A percentile compares a stretch with the other conserved stretches of the same genome.
Conservation (phyloP, 2,329 filamentous ascomycete species). For the Lithohypha guttulata region DNA sequence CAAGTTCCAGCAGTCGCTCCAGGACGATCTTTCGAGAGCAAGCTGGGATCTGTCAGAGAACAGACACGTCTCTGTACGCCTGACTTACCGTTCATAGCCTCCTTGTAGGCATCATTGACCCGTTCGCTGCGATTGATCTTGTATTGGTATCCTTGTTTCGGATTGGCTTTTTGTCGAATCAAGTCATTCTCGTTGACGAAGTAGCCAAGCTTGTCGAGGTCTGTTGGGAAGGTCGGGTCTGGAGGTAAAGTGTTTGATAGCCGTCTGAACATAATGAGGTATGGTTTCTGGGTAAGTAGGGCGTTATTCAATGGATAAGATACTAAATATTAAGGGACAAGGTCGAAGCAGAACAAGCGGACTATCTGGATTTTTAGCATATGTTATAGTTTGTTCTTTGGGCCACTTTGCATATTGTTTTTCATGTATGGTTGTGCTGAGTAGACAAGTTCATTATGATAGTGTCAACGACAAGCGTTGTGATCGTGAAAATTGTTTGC, state of each 20-base stretch:
- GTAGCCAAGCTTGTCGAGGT: constrained; percentile 65
- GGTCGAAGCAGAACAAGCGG: too few species aligned
- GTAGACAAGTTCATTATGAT: too few species aligned
- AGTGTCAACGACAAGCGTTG: too few species aligned
- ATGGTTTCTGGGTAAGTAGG: too few species aligned
- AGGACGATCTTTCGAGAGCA: constrained; percentile 53
- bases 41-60: constrained; percentile 33
- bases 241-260: constrained; percentile 56
- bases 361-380: too few species aligned
- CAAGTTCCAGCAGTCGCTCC: constrained; percentile 50
- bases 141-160: constrained; percentile 63
- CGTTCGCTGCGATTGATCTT: constrained; percentile 63
- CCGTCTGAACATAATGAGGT: constrained; percentile 73
- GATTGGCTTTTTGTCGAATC: constrained; percentile 58
- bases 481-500: too few species aligned
- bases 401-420: too few species aligned
- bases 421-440: too few species aligned
- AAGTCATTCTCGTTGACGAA: constrained; percentile 67
- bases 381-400: too few species aligned
- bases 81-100: constrained; percentile 58
- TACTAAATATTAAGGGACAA: too few species aligned
- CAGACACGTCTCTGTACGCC: not conserved
- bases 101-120: constrained; percentile 64
- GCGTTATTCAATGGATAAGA: too few species aligned
- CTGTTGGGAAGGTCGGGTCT: constrained; percentile 54